Base-by-base conservation (phyloP, 1,284 basidiomycete genomes). In the Rhodotorula glutinis region DNA sequence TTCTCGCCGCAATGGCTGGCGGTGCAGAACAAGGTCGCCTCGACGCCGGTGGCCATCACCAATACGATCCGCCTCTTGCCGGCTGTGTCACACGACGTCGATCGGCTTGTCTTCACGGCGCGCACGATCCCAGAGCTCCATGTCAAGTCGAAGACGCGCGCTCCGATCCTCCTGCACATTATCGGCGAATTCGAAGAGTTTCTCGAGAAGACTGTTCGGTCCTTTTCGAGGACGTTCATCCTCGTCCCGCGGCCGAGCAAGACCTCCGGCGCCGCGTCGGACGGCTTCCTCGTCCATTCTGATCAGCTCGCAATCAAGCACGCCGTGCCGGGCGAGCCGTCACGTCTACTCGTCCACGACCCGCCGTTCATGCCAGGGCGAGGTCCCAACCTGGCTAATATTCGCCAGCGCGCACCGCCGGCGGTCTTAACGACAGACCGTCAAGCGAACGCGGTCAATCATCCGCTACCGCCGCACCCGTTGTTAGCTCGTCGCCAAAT, bases 101-200 rank as follows among this genome's bases (percentile, higher is more conserved):
- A 40, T 4, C 60, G 51, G 23, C 29, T 63, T 16, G 9, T 40
- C 21, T 72, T 63, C 60, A 53, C 60, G 38, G 68, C 70, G 4
- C 38, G 58, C 5, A 47, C 27, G 43, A 38, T 72, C 0, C 67
- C 65, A 19, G 68, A 66, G 49, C 58, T 70, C 8, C 57, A 49
- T 19, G 21, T 51, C 23, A 30, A 60, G 14, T 46, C 53, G 14
- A 14, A 40, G 23, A 23, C 41, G 2, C 46, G 30, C 10, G 23
- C 62, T 19, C 65, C 69, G 43, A 64, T 72, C 57, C 25, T 64
- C 40, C 27, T 72, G 9, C 67, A 72, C 41, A 10, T 67, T 29
- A 13, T 56, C 14, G 70, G 65, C 47, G 57, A 63, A 23, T 65
- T 70, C n/a, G 70, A 72, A 40, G 67, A 72, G 52, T 72, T 72